phyloP scores from a whole-genome alignment of 2,329 filamentous ascomycete genomes.

The Colletotrichum neosansevieriae region DNA sequence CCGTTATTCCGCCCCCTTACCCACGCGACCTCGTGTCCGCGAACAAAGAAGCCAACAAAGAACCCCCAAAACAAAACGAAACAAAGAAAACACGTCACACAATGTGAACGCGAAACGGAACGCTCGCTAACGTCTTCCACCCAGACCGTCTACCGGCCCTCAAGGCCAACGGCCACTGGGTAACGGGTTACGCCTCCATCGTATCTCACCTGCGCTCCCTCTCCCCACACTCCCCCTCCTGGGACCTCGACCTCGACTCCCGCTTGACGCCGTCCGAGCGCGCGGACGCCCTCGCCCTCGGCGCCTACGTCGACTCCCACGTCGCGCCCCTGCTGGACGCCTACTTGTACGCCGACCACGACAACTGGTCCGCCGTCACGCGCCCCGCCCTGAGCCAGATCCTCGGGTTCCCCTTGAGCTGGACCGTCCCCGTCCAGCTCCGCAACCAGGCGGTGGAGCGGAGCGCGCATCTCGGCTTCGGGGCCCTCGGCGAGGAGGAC shows the following conservation, averaged over 20 bases:
- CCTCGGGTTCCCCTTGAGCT: conserved; percentile 88
- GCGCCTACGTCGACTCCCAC: conserved; percentile 79
- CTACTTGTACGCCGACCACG: conserved; percentile 88
- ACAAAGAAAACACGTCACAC: conserved; percentile 6
- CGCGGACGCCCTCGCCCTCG: conserved; percentile 65
- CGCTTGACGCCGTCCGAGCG: conserved; percentile 53
- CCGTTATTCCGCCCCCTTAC: conserved; percentile 32
- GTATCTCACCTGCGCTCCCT: conserved; percentile 64
- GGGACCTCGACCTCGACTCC: conserved; percentile 52
- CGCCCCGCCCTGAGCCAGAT: conserved; percentile 84
- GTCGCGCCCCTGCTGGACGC: conserved; percentile 86
- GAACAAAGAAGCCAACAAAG: conserved; percentile 40
- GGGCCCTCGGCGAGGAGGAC: conserved; percentile 73
- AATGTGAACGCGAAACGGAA: conserved; percentile 7
- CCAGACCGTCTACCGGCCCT: conserved; percentile 68
- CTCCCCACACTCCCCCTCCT: conserved; percentile 46
- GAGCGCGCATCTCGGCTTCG: conserved; percentile 78
- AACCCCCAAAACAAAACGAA: conserved; percentile 16
- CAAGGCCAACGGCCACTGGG: conserved; percentile 63
- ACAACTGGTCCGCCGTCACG: conserved; percentile 85
- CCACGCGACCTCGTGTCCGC: conserved; percentile 18
- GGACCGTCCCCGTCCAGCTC: conserved; percentile 81
- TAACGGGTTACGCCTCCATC: conserved; percentile 72
- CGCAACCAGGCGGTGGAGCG: conserved; percentile 77
- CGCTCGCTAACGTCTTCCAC: neutral